Evolutionary conservation across 2,329 filamentous ascomycete genomes (phyloP).

Genomic region (Microascus cirrosus): DNA sequence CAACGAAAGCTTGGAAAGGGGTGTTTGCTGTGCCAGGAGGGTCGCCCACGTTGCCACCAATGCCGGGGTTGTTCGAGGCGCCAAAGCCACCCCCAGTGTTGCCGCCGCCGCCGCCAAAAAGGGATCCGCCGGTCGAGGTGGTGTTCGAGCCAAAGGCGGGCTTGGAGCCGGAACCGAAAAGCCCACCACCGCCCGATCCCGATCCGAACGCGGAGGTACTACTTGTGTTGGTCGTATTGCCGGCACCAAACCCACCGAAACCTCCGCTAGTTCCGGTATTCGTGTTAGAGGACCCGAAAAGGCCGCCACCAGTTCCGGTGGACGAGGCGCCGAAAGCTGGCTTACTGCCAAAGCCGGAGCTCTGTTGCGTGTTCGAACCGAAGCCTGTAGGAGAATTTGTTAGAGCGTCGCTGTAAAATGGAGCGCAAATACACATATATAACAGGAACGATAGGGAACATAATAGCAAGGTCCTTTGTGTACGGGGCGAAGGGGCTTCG

Average conservation of each 20-base stretch:
- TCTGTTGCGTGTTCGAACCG: constrained; percentile 19
- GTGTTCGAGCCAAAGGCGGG: constrained; percentile 30
- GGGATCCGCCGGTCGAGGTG: constrained; percentile 26
- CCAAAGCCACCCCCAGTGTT: constrained; percentile 30
- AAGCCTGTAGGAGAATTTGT: constrained; percentile 15
- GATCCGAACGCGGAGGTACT: constrained; percentile 26
- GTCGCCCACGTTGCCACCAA: constrained; percentile 41
- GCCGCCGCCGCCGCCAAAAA: constrained; percentile 31
- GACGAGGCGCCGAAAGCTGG: constrained; percentile 39
- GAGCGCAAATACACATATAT: not conserved
- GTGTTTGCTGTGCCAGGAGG: constrained; percentile 58
- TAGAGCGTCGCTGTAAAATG: not conserved
- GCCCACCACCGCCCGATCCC: constrained; percentile 26
- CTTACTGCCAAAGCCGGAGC: constrained; percentile 27
- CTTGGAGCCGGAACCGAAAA: constrained; percentile 41
- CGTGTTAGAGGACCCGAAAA: constrained; percentile 31
- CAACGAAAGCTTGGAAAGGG: constrained; percentile 57
- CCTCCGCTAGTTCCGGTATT: constrained; percentile 20
- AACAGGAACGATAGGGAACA: constrained; percentile 9
- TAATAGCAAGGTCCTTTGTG: not conserved
- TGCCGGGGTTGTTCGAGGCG: constrained; percentile 30
- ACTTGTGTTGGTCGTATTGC: constrained; percentile 15
- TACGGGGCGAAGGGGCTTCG: constrained; percentile 12
- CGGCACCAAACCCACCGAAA: constrained; percentile 28
- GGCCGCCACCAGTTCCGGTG: constrained; percentile 27